A percentile compares a stretch with the other conserved stretches of the same genome.
These are phyloP conservation scores for Schizosaccharomyces lindneri DNA, from an alignment of 805 yeast genomes.

Conservation along the genomic window DNA sequence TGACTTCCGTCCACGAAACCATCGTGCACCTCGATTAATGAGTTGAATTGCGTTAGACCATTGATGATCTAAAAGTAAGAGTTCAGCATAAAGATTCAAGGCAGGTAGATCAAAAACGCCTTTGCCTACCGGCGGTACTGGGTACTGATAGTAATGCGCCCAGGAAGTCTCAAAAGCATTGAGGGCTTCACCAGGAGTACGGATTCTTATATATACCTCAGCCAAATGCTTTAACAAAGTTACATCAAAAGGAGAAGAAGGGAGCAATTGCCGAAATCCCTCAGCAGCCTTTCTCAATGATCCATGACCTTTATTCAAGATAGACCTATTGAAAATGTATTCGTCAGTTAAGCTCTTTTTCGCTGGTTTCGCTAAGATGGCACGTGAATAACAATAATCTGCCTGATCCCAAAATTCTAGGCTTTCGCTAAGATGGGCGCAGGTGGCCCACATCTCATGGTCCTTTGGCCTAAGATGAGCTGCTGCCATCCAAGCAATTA, in stretches of 20 bases:
- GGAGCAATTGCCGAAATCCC: slow-evolving; percentile 36
- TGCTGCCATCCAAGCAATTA: slow-evolving; percentile 60
- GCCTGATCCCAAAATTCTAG: slow-evolving; percentile 28
- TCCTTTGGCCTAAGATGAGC: slow-evolving; percentile 58
- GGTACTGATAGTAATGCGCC: slow-evolving; percentile 27
- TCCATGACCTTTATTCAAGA: slow-evolving; percentile 39
- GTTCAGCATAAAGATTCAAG: slow-evolving; percentile 57
- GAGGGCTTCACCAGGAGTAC: slow-evolving; percentile 38
- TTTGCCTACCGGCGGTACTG: slow-evolving; percentile 7
- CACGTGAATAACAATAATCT: slow-evolving; percentile 48
- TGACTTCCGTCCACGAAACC: slow-evolving; percentile 47
- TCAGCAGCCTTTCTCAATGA: slow-evolving; percentile 31
- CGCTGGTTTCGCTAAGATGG: slow-evolving; percentile 25
- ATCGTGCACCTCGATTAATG: slow-evolving; percentile 49
- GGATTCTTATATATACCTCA: slow-evolving; percentile 5
- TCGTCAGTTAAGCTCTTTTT: slow-evolving; percentile 21
- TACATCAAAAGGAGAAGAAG: slow-evolving; percentile 32
- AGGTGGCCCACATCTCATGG: slow-evolving; percentile 49
- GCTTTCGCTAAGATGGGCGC: slow-evolving; percentile 20
- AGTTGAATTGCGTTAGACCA: slow-evolving; percentile 38
- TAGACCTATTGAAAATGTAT: slow-evolving; percentile 32
- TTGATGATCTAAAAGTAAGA: slow-evolving; percentile 44
- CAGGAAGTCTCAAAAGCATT: slow-evolving; percentile 39
- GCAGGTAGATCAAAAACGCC: slow-evolving; percentile 62
- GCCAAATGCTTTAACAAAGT: slow-evolving; percentile 12